Percentiles rank a stretch among this genome's conserved stretches.
These are phyloP conservation scores for Tricholoma terreum DNA, from an alignment of 768 basidiomycete species.

Conservation along the genomic window DNA sequence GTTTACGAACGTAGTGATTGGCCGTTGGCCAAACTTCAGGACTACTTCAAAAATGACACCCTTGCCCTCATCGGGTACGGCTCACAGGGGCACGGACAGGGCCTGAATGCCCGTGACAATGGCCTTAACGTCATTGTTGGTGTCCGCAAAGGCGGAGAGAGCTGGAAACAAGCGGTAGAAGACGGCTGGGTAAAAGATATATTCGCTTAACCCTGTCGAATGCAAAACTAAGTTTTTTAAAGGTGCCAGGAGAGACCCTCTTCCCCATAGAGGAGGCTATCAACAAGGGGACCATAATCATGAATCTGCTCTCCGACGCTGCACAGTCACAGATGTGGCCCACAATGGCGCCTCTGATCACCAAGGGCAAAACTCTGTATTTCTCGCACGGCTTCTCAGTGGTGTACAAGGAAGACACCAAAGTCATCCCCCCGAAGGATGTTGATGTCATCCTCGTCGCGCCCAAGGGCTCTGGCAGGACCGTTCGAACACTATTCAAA, in stretches of 20 bases:
- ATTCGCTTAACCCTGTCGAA: not conserved
- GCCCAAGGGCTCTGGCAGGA: conserved; percentile 97
- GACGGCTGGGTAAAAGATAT: conserved; percentile 92
- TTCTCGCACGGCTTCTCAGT: conserved; percentile 99
- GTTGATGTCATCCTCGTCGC: conserved; percentile 99
- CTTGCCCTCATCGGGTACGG: conserved; percentile 99
- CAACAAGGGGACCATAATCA: conserved; percentile 93
- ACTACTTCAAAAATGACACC: conserved; percentile 99
- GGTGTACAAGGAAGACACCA: conserved; percentile 96
- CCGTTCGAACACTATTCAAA: conserved; percentile 99
- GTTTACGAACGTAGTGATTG: conserved; percentile 97
- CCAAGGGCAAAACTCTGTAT: conserved; percentile 99
- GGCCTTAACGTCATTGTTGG: conserved; percentile 98
- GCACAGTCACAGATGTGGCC: conserved; percentile 99
- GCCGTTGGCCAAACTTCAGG: conserved; percentile 96
- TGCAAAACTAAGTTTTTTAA: conserved; percentile 6
- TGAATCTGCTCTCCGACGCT: conserved; percentile 99
- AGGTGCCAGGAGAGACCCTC: conserved; percentile 95
- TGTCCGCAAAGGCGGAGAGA: conserved; percentile 95
- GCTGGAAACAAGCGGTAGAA: conserved; percentile 92
- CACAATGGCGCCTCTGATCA: conserved; percentile 86
- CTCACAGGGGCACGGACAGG: conserved; percentile 98
- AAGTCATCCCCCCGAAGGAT: conserved; percentile 86
- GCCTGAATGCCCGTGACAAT: conserved; percentile 98
- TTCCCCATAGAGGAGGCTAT: conserved; percentile 99